phyloP scores from a whole-genome alignment of 164 flowering plant genomes.

The Sedum album region DNA sequence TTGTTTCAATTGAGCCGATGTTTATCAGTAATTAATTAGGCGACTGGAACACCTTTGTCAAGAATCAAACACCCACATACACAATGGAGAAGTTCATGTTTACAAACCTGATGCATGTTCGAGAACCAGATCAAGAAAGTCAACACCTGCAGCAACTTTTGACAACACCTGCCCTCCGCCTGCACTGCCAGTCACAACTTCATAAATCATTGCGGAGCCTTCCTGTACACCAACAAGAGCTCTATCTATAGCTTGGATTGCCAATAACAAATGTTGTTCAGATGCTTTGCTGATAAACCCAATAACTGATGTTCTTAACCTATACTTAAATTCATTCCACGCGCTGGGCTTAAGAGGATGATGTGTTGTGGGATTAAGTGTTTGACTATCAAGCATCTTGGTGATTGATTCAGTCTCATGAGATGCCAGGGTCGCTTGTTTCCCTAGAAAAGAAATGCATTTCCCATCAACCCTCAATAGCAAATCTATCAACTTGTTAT shows the following conservation, averaged over 20 bases:
- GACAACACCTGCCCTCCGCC: conserved; percentile 59
- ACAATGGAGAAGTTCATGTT: conserved; percentile 10
- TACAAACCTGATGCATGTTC: conserved; percentile 65
- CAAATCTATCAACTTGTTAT: conserved; percentile 45
- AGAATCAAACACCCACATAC: no score
- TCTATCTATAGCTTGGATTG: conserved; percentile 62
- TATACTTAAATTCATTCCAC: conserved; percentile 53
- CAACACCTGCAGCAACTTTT: conserved; percentile 73
- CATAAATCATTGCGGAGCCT: conserved; percentile 35
- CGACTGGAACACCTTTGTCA: neutral
- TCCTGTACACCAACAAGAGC: conserved; percentile 68
- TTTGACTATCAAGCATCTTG: conserved; percentile 31
- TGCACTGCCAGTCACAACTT: conserved; percentile 33
- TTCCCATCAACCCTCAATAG: conserved; percentile 65
- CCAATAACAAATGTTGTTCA: conserved; percentile 52
- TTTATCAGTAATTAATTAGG: neutral
- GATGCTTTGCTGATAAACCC: conserved; percentile 40
- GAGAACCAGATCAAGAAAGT: conserved; percentile 73
- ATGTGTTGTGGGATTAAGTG: conserved; percentile 14
- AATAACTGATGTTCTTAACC: conserved; percentile 65
- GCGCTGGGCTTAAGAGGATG: conserved; percentile 18
- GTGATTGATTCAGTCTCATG: conserved; percentile 56
- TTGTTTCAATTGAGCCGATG: neutral
- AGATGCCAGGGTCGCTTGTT: conserved; percentile 57
- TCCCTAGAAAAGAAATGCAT: conserved; percentile 72